These are phyloP conservation scores for Hamamelis virginiana DNA, from an alignment of 164 flowering plant genomes.

Conservation along the genomic window DNA sequence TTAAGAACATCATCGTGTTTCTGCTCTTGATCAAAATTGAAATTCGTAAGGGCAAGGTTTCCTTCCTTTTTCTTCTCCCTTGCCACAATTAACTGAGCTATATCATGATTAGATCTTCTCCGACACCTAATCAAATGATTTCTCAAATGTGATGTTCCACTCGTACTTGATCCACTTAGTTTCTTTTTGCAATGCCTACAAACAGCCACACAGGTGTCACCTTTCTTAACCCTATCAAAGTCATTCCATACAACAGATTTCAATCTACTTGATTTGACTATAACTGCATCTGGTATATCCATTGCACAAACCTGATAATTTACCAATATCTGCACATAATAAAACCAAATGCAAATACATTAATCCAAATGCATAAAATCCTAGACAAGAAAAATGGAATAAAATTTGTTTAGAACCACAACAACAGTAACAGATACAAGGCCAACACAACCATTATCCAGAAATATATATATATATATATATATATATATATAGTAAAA, in stretches of 20 bases:
- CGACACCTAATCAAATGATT: constrained; percentile 78
- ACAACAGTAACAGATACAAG: too few relatives aligned
- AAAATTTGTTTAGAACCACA: too few relatives aligned
- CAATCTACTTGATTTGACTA: constrained; percentile 59
- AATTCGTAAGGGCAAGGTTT: constrained; percentile 27
- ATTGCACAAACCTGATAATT: constrained; percentile 34
- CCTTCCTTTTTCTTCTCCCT: constrained; percentile 56
- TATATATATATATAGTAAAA: too few relatives aligned
- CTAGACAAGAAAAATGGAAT: too few relatives aligned
- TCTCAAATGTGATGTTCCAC: constrained; percentile 85
- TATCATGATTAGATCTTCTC: constrained; percentile 51
- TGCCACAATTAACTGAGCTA: constrained; percentile 41
- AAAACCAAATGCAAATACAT: not conserved
- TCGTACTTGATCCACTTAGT: constrained; percentile 76
- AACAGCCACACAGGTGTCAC: constrained; percentile 59
- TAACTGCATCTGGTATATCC: constrained; percentile 54
- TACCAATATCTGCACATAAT: constrained; percentile 19
- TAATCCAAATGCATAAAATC: too few relatives aligned
- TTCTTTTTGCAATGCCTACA: constrained; percentile 78
- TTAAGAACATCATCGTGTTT: constrained; percentile 44
- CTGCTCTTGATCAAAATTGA: constrained; percentile 40
- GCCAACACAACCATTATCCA: too few relatives aligned
- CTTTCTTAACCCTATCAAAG: constrained; percentile 76
- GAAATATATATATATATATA: too few relatives aligned
- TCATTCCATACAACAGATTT: constrained; percentile 89